Percentiles rank a stretch among this genome's conserved stretches.
These are phyloP conservation scores for Fusarium nelsonii DNA, from an alignment of 2,329 filamentous ascomycete species.

Conservation along the genomic window DNA sequence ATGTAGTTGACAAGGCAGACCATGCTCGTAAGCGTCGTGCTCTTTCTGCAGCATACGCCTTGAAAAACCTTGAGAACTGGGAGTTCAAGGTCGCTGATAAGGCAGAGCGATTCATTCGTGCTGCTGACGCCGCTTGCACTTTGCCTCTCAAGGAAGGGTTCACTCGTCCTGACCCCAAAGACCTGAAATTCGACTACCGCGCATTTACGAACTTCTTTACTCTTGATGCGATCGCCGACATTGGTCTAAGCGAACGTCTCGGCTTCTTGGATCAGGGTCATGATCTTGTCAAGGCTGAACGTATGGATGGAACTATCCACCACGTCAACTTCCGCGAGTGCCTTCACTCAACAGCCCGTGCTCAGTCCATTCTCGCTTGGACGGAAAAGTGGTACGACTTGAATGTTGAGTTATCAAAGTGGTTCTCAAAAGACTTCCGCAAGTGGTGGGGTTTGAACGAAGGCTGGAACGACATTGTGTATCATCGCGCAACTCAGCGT, in stretches of 20 bases:
- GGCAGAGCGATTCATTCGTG: slow-evolving; percentile 57
- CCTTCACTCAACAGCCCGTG: slow-evolving; percentile 63
- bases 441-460: slow-evolving; percentile 48
- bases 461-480: slow-evolving; percentile 56
- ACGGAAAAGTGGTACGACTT: slow-evolving; percentile 63
- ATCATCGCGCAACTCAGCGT: slow-evolving; percentile 56
- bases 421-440: slow-evolving; percentile 58
- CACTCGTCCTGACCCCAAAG: slow-evolving; percentile 48
- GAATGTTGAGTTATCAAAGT: slow-evolving; percentile 60
- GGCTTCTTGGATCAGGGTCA: slow-evolving; percentile 64
- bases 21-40: slow-evolving; percentile 65
- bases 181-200: slow-evolving; percentile 63
- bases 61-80: slow-evolving; percentile 67
- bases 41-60: slow-evolving; percentile 63
- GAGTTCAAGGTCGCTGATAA: slow-evolving; percentile 68
- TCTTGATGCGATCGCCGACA: slow-evolving; percentile 68
- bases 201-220: slow-evolving; percentile 68
- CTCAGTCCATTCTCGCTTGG: slow-evolving; percentile 65
- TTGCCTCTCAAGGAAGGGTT: slow-evolving; percentile 50
- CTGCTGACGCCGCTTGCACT: slow-evolving; percentile 59
- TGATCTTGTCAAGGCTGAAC: slow-evolving; percentile 58
- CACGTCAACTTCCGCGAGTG: slow-evolving; percentile 62
- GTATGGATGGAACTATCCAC: slow-evolving; percentile 60
- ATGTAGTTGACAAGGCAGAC: slow-evolving; percentile 64
- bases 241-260: slow-evolving; percentile 64